Conservation (phyloP, 2,329 filamentous ascomycete species). For the Exophiala mesophila region DNA sequence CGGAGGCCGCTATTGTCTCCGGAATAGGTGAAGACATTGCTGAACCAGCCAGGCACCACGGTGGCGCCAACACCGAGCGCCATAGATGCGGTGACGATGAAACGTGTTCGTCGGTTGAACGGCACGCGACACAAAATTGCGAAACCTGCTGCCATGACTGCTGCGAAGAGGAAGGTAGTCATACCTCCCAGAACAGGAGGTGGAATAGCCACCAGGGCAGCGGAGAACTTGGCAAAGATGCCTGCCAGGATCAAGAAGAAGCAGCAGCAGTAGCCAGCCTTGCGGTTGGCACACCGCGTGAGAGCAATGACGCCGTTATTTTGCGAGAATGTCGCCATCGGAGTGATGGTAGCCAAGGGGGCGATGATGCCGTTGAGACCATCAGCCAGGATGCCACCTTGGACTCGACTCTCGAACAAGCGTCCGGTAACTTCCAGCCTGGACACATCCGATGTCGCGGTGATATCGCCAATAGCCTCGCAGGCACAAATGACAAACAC, state of each 20-base stretch:
- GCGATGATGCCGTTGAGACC: conserved; percentile 60
- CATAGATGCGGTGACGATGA: conserved; percentile 59
- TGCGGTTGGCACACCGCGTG: conserved; percentile 63
- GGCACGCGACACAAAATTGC: conserved; percentile 59
- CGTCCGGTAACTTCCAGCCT: conserved; percentile 59
- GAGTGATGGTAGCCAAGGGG: conserved; percentile 61
- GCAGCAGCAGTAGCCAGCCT: conserved; percentile 62
- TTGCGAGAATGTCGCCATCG: conserved; percentile 64
- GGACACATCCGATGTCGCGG: conserved; percentile 63
- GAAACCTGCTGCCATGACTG: conserved; percentile 62
- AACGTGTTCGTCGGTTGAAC: conserved; percentile 62
- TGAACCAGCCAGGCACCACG: conserved; percentile 42
- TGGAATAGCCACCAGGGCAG: conserved; percentile 63
- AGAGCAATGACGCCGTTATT: conserved; percentile 66
- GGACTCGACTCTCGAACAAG: conserved; percentile 62
- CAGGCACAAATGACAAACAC: conserved; percentile 60
- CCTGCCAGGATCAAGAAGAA: conserved; percentile 64
- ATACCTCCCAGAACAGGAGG: conserved; percentile 43
- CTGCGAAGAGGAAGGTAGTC: conserved; percentile 63
- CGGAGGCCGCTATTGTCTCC: conserved; percentile 65
- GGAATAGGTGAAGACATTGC: conserved; percentile 42
- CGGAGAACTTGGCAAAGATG: conserved; percentile 66
- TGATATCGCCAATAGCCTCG: conserved; percentile 64
- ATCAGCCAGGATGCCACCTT: conserved; percentile 63
- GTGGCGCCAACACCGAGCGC: conserved; percentile 55